These are phyloP conservation scores for Sphaerobolus stellatus DNA, from an alignment of 1,284 basidiomycete genomes.

Conservation along the genomic window DNA sequence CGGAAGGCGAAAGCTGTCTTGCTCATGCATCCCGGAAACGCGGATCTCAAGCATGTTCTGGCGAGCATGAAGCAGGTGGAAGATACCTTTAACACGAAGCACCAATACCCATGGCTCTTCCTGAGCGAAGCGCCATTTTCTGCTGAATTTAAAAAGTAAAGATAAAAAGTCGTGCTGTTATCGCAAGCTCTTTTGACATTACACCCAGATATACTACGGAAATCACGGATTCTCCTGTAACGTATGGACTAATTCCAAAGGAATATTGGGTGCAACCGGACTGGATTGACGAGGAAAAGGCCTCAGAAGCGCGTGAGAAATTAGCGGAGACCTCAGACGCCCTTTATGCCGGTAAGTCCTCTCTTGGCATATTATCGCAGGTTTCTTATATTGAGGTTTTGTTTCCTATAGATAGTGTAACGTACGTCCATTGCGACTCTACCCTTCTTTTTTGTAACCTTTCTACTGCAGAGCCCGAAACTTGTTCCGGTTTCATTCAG, in stretches of 20 bases:
- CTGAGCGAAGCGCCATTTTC: slow-evolving; percentile 71
- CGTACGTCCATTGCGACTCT: too few species aligned
- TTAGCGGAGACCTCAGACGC: too few species aligned
- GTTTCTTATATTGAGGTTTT: slow-evolving; percentile 3
- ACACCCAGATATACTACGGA: slow-evolving; percentile 51
- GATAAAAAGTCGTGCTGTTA: slow-evolving; percentile 17
- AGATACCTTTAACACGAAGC: slow-evolving; percentile 65
- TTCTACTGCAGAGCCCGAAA: too few species aligned
- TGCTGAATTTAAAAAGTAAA: slow-evolving; percentile 69
- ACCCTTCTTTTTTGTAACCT: too few species aligned
- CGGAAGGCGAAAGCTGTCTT: slow-evolving; percentile 47
- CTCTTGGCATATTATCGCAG: too few species aligned
- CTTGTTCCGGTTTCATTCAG: slow-evolving; percentile 85
- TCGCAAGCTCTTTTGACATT: not conserved
- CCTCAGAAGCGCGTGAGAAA: slow-evolving; percentile 56
- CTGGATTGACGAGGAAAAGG: slow-evolving; percentile 75
- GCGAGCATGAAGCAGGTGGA: slow-evolving; percentile 56
- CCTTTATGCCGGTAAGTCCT: too few species aligned
- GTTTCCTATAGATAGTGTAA: slow-evolving; percentile 29
- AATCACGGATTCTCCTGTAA: slow-evolving; percentile 52
- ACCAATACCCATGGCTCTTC: slow-evolving; percentile 73
- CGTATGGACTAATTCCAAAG: slow-evolving; percentile 70
- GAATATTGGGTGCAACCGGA: slow-evolving; percentile 81
- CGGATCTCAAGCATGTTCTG: slow-evolving; percentile 62
- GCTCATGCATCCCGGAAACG: slow-evolving; percentile 64